Evolutionary conservation across 2,329 filamentous ascomycete species (phyloP), one percentile per base, ranked within the genome.

Genomic region (Neonectria neomacrospora): DNA sequence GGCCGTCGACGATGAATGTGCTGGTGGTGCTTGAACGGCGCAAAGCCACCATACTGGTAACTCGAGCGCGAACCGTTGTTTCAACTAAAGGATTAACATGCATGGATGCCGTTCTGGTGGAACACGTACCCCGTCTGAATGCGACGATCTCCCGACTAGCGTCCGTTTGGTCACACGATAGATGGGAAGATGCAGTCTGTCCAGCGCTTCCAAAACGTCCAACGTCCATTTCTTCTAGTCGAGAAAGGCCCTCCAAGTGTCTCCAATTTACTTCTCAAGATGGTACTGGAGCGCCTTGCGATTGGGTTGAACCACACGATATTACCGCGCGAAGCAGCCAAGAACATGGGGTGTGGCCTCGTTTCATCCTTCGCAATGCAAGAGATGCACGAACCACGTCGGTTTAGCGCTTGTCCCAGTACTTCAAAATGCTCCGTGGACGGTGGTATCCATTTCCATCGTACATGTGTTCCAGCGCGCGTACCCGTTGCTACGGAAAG

Each of bases 81-180:
- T 71, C 70, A 72, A 57, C 47, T 65, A 51, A 50, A 61, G 60
- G 54, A 63, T 51, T 45, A 53, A 44, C 45, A 55, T 59, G 54
- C 56, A 63, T 50, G 53, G 58, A 18, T 52, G 26, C 45, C 52
- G 30, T 64, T 56, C 58, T 55, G n/a, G 50, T 55, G 48, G 57
- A 63, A 63, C 58, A 70, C 50, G 50, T 34, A 41, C 52, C 37
- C 65, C 59, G 30, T 53, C 53, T 61, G 64, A 61, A 56, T 41
- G 34, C 58, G 58, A 61, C 58, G 48, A 65, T 59, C 61, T 56
- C 51, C 59, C 56, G 62, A 50, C 54, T 50, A 64, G 62, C 48
- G 54, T 47, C 47, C 56, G 61, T 52, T 54, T 48, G 54, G 47
- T 53, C 50, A 50, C 65, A 51, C 61, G 42, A 67, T 61, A 20